Evolutionary conservation across 306 rosid species (phyloP).

Genomic region (Dalbergia cochinchinensis): DNA sequence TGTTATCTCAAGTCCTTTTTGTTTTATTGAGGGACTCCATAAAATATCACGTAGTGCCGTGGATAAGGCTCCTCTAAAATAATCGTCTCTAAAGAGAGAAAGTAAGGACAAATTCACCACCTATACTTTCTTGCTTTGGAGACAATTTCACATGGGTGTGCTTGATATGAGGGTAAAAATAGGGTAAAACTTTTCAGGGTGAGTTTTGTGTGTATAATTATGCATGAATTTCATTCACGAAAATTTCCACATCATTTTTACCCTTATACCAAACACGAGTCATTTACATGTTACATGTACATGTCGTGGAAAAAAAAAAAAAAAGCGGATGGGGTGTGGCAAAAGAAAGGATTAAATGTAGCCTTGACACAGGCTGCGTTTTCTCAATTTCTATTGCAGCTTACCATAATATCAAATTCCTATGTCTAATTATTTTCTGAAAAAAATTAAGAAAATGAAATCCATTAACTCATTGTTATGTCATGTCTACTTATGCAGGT

Average conservation of each 20-base stretch:
- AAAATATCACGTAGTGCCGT: background rate
- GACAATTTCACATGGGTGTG: background rate
- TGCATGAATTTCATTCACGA: too few species aligned
- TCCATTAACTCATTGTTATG: constrained; percentile 12
- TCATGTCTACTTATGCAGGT: constrained; percentile 57
- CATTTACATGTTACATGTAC: background rate
- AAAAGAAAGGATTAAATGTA: background rate
- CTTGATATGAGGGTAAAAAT: too few species aligned
- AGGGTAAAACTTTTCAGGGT: too few species aligned
- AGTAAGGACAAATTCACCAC: too few species aligned
- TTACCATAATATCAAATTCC: constrained; percentile 21
- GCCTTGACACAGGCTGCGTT: background rate
- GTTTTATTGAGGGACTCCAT: constrained; percentile 7
- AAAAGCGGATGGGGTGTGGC: background rate
- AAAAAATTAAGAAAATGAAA: background rate
- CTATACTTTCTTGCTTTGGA: background rate
- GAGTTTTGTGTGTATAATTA: too few species aligned
- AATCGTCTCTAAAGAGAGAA: too few species aligned
- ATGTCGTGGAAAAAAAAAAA: background rate
- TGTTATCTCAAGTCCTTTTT: background rate
- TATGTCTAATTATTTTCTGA: background rate
- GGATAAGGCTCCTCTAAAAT: too few species aligned
- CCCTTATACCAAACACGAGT: too few species aligned
- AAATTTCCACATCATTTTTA: too few species aligned
- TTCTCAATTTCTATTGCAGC: background rate